Conservation (phyloP, 2,329 filamentous ascomycete genomes). For the Zymoseptoria pseudotritici region DNA sequence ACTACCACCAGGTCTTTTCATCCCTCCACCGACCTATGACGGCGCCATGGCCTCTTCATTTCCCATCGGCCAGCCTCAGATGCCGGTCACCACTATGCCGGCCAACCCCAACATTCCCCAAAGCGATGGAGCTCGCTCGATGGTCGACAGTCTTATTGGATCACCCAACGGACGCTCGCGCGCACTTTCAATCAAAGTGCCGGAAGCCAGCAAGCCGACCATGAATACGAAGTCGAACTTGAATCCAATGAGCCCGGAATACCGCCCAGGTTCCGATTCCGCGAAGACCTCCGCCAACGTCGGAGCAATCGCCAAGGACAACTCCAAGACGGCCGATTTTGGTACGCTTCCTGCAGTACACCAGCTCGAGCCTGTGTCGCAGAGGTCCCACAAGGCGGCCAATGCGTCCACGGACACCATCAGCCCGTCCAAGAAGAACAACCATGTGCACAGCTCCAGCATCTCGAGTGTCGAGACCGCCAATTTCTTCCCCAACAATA, state of each 20-base stretch:
- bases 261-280: constrained; percentile 24
- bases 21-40: constrained; percentile 24
- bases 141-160: constrained; percentile 13
- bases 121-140: constrained; percentile 20
- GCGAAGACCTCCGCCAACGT: background rate
- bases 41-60: constrained; percentile 21
- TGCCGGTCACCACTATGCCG: background rate
- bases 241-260: constrained; percentile 34
- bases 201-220: constrained; percentile 17
- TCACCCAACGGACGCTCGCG: constrained; percentile 21
- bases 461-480: constrained; percentile 31
- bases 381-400: constrained; percentile 6
- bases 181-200: constrained; percentile 30
- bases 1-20: constrained; percentile 20
- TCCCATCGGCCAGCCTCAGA: background rate
- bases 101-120: constrained; percentile 15
- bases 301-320: background rate
- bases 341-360: constrained; percentile 12
- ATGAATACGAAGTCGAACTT: constrained; percentile 24
- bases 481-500: constrained; percentile 34
- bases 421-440: constrained; percentile 19
- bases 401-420: constrained; percentile 15
- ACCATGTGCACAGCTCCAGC: constrained; percentile 26
- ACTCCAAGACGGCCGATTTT: background rate
- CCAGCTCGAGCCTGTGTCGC: constrained; percentile 6